phyloP scores from a whole-genome alignment of 2,329 filamentous ascomycete genomes.

The Cordyceps farinosa region DNA sequence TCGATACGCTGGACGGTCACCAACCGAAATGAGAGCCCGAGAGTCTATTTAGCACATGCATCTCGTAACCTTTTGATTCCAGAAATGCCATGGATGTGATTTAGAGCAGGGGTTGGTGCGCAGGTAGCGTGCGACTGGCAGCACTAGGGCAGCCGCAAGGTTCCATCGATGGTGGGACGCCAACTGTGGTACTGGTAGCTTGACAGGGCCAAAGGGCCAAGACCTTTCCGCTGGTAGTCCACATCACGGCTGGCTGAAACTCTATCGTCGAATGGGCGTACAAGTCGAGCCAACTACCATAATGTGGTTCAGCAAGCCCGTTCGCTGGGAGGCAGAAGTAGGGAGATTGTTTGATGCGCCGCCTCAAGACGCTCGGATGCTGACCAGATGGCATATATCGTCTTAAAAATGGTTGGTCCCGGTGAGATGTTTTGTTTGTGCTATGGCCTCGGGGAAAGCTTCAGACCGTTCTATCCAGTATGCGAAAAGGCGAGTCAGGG shows the following conservation, averaged over 20 bases:
- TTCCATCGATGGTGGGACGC: conserved; percentile 11
- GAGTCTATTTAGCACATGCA: not conserved
- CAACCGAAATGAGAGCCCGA: not conserved
- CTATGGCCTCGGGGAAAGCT: not conserved
- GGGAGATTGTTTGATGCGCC: not conserved
- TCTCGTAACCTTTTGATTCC: conserved; percentile 1
- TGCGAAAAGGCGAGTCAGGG: not conserved
- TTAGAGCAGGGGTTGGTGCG: not conserved
- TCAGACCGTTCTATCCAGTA: not conserved
- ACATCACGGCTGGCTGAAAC: conserved; percentile 14
- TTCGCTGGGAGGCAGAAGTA: not conserved
- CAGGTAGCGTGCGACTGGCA: not conserved
- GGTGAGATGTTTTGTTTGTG: not conserved
- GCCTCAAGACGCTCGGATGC: not conserved
- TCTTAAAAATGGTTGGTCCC: not conserved
- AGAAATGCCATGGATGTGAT: not conserved
- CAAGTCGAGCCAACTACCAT: not conserved
- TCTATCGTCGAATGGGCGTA: not conserved
- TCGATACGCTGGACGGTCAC: not conserved
- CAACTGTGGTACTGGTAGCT: not conserved
- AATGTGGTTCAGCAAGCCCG: not conserved
- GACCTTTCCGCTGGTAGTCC: not conserved
- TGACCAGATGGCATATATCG: too few species aligned
- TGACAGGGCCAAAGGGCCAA: not conserved
- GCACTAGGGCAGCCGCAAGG: conserved; percentile 9